Conservation (phyloP, 345 rosid genomes). For the Populus davidiana region DNA sequence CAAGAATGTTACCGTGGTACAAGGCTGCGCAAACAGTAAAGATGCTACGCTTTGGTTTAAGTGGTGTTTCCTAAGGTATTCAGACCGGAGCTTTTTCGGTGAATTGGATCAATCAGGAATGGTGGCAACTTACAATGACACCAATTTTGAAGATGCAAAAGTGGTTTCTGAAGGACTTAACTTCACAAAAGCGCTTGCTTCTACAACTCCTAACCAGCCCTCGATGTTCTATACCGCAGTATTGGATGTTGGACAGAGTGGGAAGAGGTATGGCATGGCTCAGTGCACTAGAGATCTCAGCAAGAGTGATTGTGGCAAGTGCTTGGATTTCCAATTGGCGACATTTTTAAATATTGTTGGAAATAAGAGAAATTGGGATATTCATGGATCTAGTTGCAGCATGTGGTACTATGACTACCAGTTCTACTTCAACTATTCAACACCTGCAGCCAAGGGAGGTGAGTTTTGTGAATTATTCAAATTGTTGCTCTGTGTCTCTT, state of each 20-base stretch:
- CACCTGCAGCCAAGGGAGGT: slow-evolving; percentile 24
- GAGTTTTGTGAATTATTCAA: slow-evolving; percentile 1
- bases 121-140: slow-evolving; percentile 30
- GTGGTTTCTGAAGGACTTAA: slow-evolving; percentile 24
- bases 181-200: slow-evolving; percentile 34
- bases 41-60: slow-evolving; percentile 27
- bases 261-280: slow-evolving; percentile 47
- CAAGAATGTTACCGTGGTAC: slow-evolving; percentile 12
- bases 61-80: slow-evolving; percentile 40
- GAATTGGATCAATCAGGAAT: slow-evolving; percentile 28
- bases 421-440: slow-evolving; percentile 35
- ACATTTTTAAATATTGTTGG: slow-evolving; percentile 32
- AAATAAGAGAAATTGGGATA: slow-evolving; percentile 45
- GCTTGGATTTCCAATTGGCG: slow-evolving; percentile 28
- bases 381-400: slow-evolving; percentile 47
- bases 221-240: slow-evolving; percentile 30
- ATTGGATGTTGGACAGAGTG: slow-evolving; percentile 35
- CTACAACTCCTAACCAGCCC: slow-evolving; percentile 22
- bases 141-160: slow-evolving; percentile 34
- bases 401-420: slow-evolving; percentile 42
- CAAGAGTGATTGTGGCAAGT: slow-evolving; percentile 28
- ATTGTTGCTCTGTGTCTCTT: not conserved
- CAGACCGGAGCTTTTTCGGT: slow-evolving; percentile 33
- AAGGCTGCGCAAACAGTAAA: slow-evolving; percentile 25
- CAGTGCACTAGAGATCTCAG: slow-evolving; percentile 42